Evolutionary conservation across 345 rosid species (phyloP).

Genomic region (Angophora floribunda): DNA sequence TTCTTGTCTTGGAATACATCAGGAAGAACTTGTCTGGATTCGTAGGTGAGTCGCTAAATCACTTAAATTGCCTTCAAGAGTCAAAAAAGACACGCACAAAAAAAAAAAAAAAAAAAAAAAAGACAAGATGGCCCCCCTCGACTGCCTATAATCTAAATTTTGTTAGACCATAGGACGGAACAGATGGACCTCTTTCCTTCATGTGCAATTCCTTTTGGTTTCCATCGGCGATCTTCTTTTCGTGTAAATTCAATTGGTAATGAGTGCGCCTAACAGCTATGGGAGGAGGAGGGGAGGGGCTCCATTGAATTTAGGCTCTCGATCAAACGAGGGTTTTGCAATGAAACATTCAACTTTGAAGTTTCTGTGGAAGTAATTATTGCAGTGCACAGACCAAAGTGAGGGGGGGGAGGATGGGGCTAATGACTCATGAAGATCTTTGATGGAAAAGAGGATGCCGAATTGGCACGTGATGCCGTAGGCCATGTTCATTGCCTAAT

Average conservation of each 20-base stretch:
- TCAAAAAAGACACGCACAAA: background rate
- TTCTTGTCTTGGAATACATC: background rate
- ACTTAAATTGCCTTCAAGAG: background rate
- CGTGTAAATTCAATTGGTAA: background rate
- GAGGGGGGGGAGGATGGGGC: background rate
- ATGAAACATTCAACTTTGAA: background rate
- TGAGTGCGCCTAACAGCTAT: background rate
- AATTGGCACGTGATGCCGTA: conserved; percentile 1
- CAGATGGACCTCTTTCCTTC: background rate
- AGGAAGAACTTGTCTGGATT: background rate
- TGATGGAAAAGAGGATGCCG: background rate
- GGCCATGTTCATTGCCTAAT: background rate
- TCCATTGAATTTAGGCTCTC: background rate
- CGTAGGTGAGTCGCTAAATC: background rate
- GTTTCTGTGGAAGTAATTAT: background rate
- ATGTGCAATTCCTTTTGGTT: background rate
- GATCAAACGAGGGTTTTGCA: background rate
- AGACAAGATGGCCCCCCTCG: background rate
- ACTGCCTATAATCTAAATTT: background rate
- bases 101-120: fast-evolving
- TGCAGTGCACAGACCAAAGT: background rate
- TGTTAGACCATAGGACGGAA: background rate
- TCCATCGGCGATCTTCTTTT: background rate
- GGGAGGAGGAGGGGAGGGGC: background rate
- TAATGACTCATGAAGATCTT: background rate